Base-by-base conservation (phyloP, 176 grass and related monocot species). In the Saccharum officinarum region DNA sequence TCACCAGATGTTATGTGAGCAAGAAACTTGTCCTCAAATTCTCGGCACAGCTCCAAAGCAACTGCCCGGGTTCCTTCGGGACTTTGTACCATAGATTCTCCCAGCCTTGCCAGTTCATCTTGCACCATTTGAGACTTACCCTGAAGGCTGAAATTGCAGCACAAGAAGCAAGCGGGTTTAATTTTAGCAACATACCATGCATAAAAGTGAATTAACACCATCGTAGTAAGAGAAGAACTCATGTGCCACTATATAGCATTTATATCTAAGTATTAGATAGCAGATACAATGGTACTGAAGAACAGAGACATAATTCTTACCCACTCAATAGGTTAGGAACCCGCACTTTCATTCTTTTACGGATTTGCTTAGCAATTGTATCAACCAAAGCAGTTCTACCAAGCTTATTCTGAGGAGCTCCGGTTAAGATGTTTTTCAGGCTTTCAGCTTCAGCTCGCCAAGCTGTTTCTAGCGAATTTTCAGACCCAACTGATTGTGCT, bases 1-100 rank as follows among this genome's bases (percentile, higher is more conserved):
- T 97, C 94, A 54, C 94, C 94, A 83, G 89, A 91, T 65, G 87
- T 89, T 88, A 97, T 87, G 79, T 97, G 94, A 87, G 88, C 87
- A 75, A 97, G 94, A 86, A 97, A 97, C 63, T 86, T 91, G 67
- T 97, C 94, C 70, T 97, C 94, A 18, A 97, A 97, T 87, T 97
- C 94, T 36, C 94, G 83, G 67, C 94, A 97, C 50, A 97, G 90
- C 88, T 97, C 94, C 87, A 97, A 87, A 67, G 94, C 94, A 88
- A 97, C 81, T 54, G 94, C 94, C 10, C 90, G 80, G 57, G 92
- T 97, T 92, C 94, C 94, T 86, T 97, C 94, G 11, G 86, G 25
- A 89, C 92, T 97, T 87, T 91, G 83, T 75, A 97, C 73, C 94
- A 97, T 97, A 71, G 92, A 93, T 83, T 97, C 94, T 52, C 94